Evolutionary conservation across 78 protist species (phyloP).

Genomic region (Thecamonas trahens): DNA sequence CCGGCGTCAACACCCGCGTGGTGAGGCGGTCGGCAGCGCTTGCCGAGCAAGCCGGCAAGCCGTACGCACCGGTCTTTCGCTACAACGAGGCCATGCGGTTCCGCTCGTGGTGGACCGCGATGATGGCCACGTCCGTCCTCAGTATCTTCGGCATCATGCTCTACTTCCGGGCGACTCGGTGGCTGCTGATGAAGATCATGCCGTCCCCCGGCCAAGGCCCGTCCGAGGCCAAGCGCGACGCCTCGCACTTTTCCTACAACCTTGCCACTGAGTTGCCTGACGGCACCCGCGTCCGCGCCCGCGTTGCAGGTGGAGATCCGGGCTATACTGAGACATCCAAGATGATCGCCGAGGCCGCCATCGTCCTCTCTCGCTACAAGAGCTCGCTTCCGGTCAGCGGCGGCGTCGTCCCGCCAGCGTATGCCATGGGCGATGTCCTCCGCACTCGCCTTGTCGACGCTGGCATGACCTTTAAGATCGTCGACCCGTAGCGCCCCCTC

Average conservation of each 20-base stretch:
- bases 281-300: too few species aligned
- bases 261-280: not conserved
- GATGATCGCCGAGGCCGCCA: conserved; percentile 25
- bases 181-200: too few species aligned
- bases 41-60: not conserved
- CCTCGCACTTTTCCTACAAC: not conserved
- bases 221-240: not conserved
- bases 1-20: conserved; percentile 1
- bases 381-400: too few species aligned
- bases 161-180: not conserved
- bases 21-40: conserved; percentile 6
- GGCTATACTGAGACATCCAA: conserved; percentile 27
- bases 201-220: conserved; percentile 22
- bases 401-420: too few species aligned
- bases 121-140: not conserved
- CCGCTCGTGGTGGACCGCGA: too few species aligned
- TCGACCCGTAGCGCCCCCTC: too few species aligned
- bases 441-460: too few species aligned
- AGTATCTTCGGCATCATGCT: not conserved
- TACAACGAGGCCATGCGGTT: conserved; percentile 16
- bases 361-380: too few species aligned
- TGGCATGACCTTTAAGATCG: too few species aligned
- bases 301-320: conserved; percentile 26
- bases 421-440: too few species aligned
- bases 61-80: not conserved